Percentiles rank a stretch among this genome's conserved stretches.
These are phyloP conservation scores for Aspergillus quadrilineatus DNA, from an alignment of 2,329 filamentous ascomycete genomes.

Conservation along the genomic window DNA sequence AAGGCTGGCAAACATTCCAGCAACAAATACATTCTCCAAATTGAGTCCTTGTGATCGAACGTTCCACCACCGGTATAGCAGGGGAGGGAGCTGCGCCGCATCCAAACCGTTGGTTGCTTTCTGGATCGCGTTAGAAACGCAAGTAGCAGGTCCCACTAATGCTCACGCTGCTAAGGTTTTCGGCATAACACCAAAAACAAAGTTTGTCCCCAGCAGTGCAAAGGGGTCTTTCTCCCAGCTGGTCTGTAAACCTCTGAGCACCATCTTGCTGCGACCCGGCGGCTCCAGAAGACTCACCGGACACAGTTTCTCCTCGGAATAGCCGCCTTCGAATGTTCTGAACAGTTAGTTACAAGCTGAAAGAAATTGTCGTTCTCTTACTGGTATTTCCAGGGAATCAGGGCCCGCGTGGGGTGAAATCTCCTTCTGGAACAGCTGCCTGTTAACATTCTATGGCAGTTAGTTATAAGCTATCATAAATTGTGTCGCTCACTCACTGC, in stretches of 20 bases:
- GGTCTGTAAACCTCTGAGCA: background rate
- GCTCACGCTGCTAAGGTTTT: conserved; percentile 7
- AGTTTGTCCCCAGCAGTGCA: conserved; percentile 20
- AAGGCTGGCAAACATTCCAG: conserved; percentile 26
- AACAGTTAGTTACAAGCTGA: background rate
- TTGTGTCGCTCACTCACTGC: background rate
- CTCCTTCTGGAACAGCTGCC: background rate
- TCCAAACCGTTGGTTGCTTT: background rate
- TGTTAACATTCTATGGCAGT: background rate
- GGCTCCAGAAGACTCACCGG: background rate
- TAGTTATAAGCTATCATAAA: background rate
- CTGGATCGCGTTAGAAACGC: background rate
- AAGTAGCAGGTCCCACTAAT: background rate
- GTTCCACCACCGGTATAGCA: conserved; percentile 38
- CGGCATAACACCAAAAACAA: conserved; percentile 26
- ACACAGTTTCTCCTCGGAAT: too few species aligned
- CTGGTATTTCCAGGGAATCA: background rate
- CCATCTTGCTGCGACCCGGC: background rate
- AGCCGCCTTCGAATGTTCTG: background rate
- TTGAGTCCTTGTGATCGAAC: conserved; percentile 34
- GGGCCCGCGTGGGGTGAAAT: background rate
- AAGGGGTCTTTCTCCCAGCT: background rate
- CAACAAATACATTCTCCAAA: conserved; percentile 20
- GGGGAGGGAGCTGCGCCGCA: conserved; percentile 20
- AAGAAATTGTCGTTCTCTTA: background rate